Evolutionary conservation across 2,329 filamentous ascomycete genomes (phyloP).

Genomic region (Spiromastix sp.): DNA sequence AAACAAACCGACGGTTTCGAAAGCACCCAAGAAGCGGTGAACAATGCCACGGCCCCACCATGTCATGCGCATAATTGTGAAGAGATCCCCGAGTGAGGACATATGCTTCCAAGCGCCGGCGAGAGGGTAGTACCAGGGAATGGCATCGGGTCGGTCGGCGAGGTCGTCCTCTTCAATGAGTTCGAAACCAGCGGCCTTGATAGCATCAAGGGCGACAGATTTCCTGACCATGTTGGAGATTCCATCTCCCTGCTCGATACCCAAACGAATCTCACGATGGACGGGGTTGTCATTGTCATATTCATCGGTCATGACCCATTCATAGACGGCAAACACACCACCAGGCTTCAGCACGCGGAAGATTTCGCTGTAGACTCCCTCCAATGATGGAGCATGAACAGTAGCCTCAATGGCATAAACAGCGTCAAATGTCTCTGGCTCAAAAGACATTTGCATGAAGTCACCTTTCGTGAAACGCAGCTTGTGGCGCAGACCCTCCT

Average conservation of each 20-base stretch:
- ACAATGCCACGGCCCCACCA: constrained; percentile 65
- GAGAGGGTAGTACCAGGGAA: constrained; percentile 92
- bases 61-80: constrained; percentile 83
- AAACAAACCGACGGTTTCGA: constrained; percentile 66
- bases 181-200: constrained; percentile 80
- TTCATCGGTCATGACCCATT: constrained; percentile 96
- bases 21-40: constrained; percentile 63
- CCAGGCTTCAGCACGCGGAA: constrained; percentile 93
- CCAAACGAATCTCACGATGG: constrained; percentile 83
- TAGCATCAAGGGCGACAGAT: constrained; percentile 67
- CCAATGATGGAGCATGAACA: constrained; percentile 80
- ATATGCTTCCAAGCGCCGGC: constrained; percentile 78
- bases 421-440: constrained; percentile 82
- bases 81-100: constrained; percentile 65
- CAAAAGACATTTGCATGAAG: constrained; percentile 98
- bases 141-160: constrained; percentile 60
- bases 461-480: constrained; percentile 86
- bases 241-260: constrained; percentile 90
- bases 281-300: constrained; percentile 83
- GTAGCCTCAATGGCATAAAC: constrained; percentile 98
- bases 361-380: constrained; percentile 90
- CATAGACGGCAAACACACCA: constrained; percentile 91
- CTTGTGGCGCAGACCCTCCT: constrained; percentile 71
- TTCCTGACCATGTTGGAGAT: constrained; percentile 96
- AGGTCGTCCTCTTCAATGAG: constrained; percentile 78